Evolutionary conservation across 2,329 filamentous ascomycete species (phyloP), one percentile per base, ranked within the genome.

Genomic region (Fusarium continuum): DNA sequence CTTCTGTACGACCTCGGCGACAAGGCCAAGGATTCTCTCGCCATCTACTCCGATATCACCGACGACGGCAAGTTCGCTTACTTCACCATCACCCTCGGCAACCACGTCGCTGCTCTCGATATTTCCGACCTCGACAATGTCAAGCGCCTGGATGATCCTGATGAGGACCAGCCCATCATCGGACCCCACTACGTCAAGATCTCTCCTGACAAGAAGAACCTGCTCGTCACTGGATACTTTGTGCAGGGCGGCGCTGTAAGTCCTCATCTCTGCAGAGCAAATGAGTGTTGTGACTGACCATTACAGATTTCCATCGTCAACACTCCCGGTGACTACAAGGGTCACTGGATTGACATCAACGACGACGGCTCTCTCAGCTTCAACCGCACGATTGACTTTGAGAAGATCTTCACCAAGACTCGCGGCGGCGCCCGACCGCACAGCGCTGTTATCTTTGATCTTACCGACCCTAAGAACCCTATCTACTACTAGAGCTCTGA

Each of bases 191-290:
- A 88, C 66, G 76, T 88, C 76, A 88, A 88, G 77, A 78, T 88
- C 56, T 83, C 83, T 5, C 85, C 86, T 0, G 86, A 88, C 63
- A 85, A 88, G 78, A 86, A 86, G 78, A 84, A 88, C 70, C 73
- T 88, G 14, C 78, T 88, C 3, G 85, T 88, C 13, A 87, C 83
- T n/a, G 86, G 87, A 47, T 88, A 88, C 76, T 88, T 88, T 68
- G 84, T 89, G 4, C 85, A 88, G 74, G 84, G 81, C 9, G 85
- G 85, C 22, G 82, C 85, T 58, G 75, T 76, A 69, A 66, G 71
- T 43, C 7, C 0, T 16, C 11, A n/a, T n/a, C 4, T 14, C 4
- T 11, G 3, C 9, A 6, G n/a, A n/a, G n/a, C n/a, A n/a, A n/a
- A n/a, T n/a, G n/a, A n/a, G n/a, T 8, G 20, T 1, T 2, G 2